Conservation (phyloP, 2,329 filamentous ascomycete genomes). For the Myriangium duriaei region DNA sequence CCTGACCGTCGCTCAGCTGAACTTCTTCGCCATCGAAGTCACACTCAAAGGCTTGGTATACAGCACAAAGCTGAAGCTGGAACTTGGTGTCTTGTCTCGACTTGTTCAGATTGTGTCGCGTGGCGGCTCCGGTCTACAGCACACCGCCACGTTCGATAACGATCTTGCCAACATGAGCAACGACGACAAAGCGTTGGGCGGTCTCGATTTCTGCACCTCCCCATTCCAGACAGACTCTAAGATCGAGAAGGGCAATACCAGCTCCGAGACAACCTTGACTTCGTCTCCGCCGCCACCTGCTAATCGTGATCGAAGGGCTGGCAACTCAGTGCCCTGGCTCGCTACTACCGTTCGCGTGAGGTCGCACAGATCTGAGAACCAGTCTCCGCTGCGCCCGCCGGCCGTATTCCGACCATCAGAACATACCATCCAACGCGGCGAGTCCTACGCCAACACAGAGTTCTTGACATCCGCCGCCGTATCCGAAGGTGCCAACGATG, state of each 20-base stretch:
- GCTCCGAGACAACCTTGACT: not conserved
- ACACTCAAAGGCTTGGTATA: constrained; percentile 27
- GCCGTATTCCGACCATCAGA: constrained; percentile 1
- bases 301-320: not conserved
- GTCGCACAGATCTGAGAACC: not conserved
- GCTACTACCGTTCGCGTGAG: constrained; percentile 1
- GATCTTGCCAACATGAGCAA: constrained; percentile 8
- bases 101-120: constrained; percentile 16
- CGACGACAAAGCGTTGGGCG: constrained; percentile 6
- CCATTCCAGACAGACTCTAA: not conserved
- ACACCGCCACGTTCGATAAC: constrained; percentile 8
- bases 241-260: constrained; percentile 1
- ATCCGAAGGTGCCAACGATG: constrained; percentile 7
- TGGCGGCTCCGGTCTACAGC: constrained; percentile 5
- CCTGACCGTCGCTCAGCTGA: constrained; percentile 22
- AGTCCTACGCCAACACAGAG: constrained; percentile 5
- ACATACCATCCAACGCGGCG: constrained; percentile 6
- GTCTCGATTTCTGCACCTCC: constrained; percentile 9
- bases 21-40: constrained; percentile 23
- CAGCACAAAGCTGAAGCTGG: constrained; percentile 17
- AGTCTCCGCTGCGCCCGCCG: constrained; percentile 3
- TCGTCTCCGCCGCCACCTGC: constrained; percentile 1
- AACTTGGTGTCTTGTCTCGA: constrained; percentile 20
- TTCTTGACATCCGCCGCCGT: constrained; percentile 6
- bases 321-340: constrained; percentile 8